Percentiles rank a stretch among this genome's conserved stretches.
Conservation (phyloP, 1,284 basidiomycete genomes). For the Cutaneotrichosporon cavernicola region DNA sequence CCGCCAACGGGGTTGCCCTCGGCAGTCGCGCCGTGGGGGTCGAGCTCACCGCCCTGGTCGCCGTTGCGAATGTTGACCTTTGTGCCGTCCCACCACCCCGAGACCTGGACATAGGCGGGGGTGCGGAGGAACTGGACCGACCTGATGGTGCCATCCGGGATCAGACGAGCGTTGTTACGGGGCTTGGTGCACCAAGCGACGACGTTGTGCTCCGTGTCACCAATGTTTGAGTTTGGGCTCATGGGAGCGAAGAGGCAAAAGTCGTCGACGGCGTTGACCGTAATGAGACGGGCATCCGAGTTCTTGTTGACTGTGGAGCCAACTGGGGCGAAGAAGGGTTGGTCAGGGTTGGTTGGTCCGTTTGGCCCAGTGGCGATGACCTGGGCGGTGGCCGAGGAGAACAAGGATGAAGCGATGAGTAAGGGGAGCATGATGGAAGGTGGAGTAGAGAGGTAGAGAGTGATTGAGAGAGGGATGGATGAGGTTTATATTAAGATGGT, state of each 20-base stretch:
- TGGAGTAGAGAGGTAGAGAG: not conserved
- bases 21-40: constrained; percentile 56
- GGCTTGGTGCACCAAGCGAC: constrained; percentile 49
- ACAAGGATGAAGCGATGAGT: constrained; percentile 7
- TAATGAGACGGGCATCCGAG: constrained; percentile 46
- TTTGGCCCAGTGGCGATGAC: constrained; percentile 47
- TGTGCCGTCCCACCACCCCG: constrained; percentile 54
- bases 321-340: constrained; percentile 34
- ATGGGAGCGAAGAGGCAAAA: constrained; percentile 52
- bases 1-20: constrained; percentile 59
- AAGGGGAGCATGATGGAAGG: constrained; percentile 13
- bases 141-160: constrained; percentile 50
- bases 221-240: constrained; percentile 40
- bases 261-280: constrained; percentile 50
- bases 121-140: constrained; percentile 50
- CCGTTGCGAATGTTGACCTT: constrained; percentile 49
- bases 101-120: constrained; percentile 55
- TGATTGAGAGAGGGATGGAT: not conserved
- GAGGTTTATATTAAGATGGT: no score
- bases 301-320: constrained; percentile 49
- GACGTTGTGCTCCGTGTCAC: constrained; percentile 44
- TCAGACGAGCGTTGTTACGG: constrained; percentile 42
- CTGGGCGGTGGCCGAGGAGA: constrained; percentile 26
- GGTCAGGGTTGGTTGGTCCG: constrained; percentile 51
- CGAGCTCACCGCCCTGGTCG: constrained; percentile 57